Percentiles rank a stretch among this genome's conserved stretches.
phyloP scores from a whole-genome alignment of 495 filamentous ascomycete species.

The Penicillium subrubescens region DNA sequence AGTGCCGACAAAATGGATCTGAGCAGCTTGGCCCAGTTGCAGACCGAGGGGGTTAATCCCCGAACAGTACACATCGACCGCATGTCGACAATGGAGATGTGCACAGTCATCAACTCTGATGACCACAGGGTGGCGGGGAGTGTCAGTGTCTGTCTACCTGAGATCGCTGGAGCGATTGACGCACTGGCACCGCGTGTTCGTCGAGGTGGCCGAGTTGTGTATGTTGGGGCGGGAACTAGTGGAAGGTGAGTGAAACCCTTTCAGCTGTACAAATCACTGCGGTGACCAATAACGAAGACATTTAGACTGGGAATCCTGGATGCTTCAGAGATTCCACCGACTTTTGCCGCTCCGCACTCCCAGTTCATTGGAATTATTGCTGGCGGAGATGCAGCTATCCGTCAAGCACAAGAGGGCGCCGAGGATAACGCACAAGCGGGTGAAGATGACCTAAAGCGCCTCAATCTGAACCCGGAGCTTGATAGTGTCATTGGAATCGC shows the following conservation, averaged over 20 bases:
- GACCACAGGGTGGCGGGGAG: slow-evolving; percentile 36
- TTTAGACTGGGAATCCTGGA: slow-evolving; percentile 44
- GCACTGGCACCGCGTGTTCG: slow-evolving; percentile 34
- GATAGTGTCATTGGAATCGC: slow-evolving; percentile 45
- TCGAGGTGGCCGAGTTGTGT: slow-evolving; percentile 40
- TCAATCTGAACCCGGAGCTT: slow-evolving; percentile 30
- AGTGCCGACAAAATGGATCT: slow-evolving; percentile 24
- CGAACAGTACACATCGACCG: slow-evolving; percentile 35
- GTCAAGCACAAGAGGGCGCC: slow-evolving; percentile 42
- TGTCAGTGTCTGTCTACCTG: slow-evolving; percentile 31
- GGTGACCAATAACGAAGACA: neutral
- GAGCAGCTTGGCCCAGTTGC: slow-evolving; percentile 29
- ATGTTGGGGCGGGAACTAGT: slow-evolving; percentile 45
- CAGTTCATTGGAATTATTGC: slow-evolving; percentile 44
- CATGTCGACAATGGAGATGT: slow-evolving; percentile 40
- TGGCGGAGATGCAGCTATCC: slow-evolving; percentile 42
- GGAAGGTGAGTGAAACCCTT: slow-evolving; percentile 30
- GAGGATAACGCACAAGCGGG: slow-evolving; percentile 35
- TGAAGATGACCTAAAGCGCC: slow-evolving; percentile 25
- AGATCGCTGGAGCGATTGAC: slow-evolving; percentile 38
- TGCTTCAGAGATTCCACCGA: slow-evolving; percentile 43
- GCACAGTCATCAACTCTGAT: slow-evolving; percentile 37
- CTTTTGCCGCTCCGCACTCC: slow-evolving; percentile 36
- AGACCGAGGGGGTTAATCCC: slow-evolving; percentile 40
- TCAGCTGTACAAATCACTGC: neutral